These are phyloP conservation scores for Penicillium sp. DNA, from an alignment of 2,329 filamentous ascomycete genomes.

Conservation along the genomic window DNA sequence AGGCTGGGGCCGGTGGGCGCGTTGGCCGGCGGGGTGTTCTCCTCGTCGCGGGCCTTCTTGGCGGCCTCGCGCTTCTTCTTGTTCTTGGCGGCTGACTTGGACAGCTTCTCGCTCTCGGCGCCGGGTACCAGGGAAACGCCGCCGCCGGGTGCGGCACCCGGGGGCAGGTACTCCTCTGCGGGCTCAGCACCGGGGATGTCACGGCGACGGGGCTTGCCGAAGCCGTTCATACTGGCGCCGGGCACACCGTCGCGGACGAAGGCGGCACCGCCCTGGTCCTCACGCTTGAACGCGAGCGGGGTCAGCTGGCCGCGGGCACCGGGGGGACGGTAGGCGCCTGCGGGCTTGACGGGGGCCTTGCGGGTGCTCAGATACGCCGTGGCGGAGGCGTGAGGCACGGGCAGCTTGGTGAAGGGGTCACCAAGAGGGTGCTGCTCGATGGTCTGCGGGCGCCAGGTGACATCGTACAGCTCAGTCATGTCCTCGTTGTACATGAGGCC, in stretches of 20 bases:
- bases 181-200: slow-evolving; percentile 83
- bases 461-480: slow-evolving; percentile 89
- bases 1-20: slow-evolving; percentile 47
- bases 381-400: slow-evolving; percentile 76
- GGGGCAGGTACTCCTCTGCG: slow-evolving; percentile 57
- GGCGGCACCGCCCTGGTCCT: slow-evolving; percentile 90
- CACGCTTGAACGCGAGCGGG: slow-evolving; percentile 91
- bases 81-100: slow-evolving; percentile 85
- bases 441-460: slow-evolving; percentile 75
- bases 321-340: slow-evolving; percentile 92
- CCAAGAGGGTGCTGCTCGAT: slow-evolving; percentile 56
- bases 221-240: slow-evolving; percentile 64
- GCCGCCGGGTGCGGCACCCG: slow-evolving; percentile 64
- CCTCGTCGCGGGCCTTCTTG: slow-evolving; percentile 71
- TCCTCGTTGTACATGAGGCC: slow-evolving; percentile 92
- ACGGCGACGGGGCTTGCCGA: slow-evolving; percentile 66
- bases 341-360: slow-evolving; percentile 93
- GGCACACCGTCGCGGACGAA: slow-evolving; percentile 75
- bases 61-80: slow-evolving; percentile 97
- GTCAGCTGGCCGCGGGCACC: slow-evolving; percentile 85
- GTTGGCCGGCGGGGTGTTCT: slow-evolving; percentile 35
- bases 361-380: slow-evolving; percentile 73
- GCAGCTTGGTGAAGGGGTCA: slow-evolving; percentile 69
- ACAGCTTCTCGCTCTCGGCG: slow-evolving; percentile 63
- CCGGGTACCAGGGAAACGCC: slow-evolving; percentile 63